Evolutionary conservation across 495 filamentous ascomycete species (phyloP), one percentile per base, ranked within the genome.

Genomic region (Viridothelium virens): DNA sequence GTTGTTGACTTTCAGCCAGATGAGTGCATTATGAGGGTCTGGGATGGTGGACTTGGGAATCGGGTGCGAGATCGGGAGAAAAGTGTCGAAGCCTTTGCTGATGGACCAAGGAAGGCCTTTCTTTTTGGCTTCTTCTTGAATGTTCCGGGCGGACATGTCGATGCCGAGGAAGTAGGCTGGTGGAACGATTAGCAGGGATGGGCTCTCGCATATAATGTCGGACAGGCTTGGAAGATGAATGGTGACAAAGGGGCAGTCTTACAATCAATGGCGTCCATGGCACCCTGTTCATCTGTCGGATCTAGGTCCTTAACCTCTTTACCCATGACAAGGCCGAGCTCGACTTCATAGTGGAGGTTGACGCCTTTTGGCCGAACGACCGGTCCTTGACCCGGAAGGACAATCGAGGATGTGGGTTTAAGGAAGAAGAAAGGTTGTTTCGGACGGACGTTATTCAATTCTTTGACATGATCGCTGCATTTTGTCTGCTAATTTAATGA

Each of bases 371-470:
- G 94, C 47, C 87, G 85, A 64, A 96, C 85, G 46, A 96, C 86
- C n/a, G 92, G 89, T 3, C 95, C 92, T 37, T 82, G 80, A 47
- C 81, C 80, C 2, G 92, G 92, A 16, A 87, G 81, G 1, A 96
- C 84, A 68, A 99, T 87, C 18, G 91, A 87, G 64, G 87, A 86
- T 0, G 91, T 74, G 5, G 94, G 95, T 83, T 99, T 99, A 67
- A 96, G 84, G 85, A 99, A 99, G 87, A 96, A 99, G 79, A 99
- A 97, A 5, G 95, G 94, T 74, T 95, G 89, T 76, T 90, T 91
- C 65, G 94, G 92, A 56, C 84, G 82, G 65, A 82, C 79, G 76
- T 87, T 96, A 80, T 91, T 91, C 71, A 99, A 84, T 82, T 99
- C 94, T 71, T 87, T 82, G 72, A 97, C 88, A 78, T 99, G 94